Percentiles rank a stretch among this genome's conserved stretches.
phyloP scores from a whole-genome alignment of 306 rosid genomes.

The Pterocarpus santalinus region DNA sequence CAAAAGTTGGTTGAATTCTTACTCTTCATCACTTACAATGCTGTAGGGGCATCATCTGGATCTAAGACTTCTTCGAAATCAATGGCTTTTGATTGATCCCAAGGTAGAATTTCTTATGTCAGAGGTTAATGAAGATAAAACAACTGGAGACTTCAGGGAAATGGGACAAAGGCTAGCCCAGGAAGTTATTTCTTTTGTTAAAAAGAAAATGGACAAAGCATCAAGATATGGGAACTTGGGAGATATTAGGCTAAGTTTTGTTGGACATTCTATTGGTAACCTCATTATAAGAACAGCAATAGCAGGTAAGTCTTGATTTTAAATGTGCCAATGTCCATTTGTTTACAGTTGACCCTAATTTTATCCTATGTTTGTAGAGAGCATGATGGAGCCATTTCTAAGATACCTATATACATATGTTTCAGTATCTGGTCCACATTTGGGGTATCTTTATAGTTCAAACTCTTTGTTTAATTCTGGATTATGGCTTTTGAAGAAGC shows the following conservation, averaged over 20 bases:
- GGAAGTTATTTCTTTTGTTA: constrained; percentile 81
- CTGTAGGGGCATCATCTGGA: constrained; percentile 91
- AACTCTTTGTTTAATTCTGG: constrained; percentile 91
- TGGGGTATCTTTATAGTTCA: constrained; percentile 94
- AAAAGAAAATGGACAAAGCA: constrained; percentile 79
- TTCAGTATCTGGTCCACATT: constrained; percentile 92
- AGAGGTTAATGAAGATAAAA: constrained; percentile 83
- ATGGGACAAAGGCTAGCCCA: constrained; percentile 89
- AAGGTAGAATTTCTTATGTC: constrained; percentile 86
- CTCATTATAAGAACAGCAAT: constrained; percentile 84
- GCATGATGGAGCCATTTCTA: constrained; percentile 82
- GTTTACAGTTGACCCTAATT: constrained; percentile 42
- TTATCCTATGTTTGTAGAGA: constrained; percentile 59
- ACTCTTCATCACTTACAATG: constrained; percentile 35
- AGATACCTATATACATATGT: constrained; percentile 75
- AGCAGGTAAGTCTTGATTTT: constrained; percentile 60
- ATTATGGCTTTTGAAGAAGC: constrained; percentile 87
- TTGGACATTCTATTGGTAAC: constrained; percentile 93
- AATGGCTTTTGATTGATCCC: constrained; percentile 90
- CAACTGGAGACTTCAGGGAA: constrained; percentile 93
- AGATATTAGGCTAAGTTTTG: constrained; percentile 82
- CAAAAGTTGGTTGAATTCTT: constrained; percentile 5
- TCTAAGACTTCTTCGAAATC: constrained; percentile 88
- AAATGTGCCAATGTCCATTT: constrained; percentile 37
- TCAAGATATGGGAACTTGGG: constrained; percentile 63